Base-by-base conservation (phyloP, 2,329 filamentous ascomycete species). In the Curvularia hawaiiensis region DNA sequence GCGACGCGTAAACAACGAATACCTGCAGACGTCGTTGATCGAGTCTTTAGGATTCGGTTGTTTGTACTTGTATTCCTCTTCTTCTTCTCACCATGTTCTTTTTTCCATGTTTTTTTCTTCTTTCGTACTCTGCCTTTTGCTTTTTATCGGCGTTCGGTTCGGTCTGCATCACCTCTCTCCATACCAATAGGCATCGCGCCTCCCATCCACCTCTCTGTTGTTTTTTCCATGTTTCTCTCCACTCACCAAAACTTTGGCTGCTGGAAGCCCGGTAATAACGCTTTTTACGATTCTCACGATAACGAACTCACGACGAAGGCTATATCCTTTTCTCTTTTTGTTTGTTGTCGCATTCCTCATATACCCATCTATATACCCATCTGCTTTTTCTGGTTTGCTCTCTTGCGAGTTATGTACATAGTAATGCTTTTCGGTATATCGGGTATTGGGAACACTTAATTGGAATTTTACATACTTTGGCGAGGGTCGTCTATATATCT, bases 221-320 rank as follows among this genome's bases (percentile, higher is more conserved):
- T 24, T 24, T 31, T 38, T 18, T 24, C 14, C 14, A 16, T 43
- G 20, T 40, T 20, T 38, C 12, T 52, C 20, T 38, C 7, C 38
- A 41, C 54, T 48, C 54, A 49, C 44, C 44, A 22, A 52, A 16
- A 35, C 22, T 43, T 31, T 44, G 54, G 54, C 50, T 43, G 24
- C n/a, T 33, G 48, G 38, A 52, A 28, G 53, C 54, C 54, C 38
- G 50, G 54, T 57, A 57, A 57, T 57, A 33, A 57, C 16, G 50
- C 54, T 40, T 40, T 24, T 43, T 57, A 57, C 24, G 54, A 57
- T 57, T 57, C 54, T 54, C 31, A 57, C 50, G 54, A 39, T 57
- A 53, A 54, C 54, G 54, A 56, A 52, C 46, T 49, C 30, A 48
- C 38, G 38, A 53, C 38, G 28, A 20, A 57, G 54, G 54, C 45